Conservation (phyloP, 805 yeast genomes). For the Saccharomyces mikatae region DNA sequence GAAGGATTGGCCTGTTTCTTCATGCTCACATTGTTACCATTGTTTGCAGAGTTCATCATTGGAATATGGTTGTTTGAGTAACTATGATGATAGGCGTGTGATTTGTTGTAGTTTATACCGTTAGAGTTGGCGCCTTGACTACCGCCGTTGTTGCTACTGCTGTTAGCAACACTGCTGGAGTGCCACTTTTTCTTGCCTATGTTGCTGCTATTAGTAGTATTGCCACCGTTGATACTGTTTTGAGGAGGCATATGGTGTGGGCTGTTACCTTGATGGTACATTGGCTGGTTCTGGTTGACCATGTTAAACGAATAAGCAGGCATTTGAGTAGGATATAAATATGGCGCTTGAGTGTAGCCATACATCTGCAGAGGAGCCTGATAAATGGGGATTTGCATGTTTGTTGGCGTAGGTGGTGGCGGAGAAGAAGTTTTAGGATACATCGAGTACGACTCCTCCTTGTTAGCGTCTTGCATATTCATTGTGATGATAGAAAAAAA, state of each 20-base stretch:
- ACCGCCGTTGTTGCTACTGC: slow-evolving; percentile 4
- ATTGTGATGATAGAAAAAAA: background rate
- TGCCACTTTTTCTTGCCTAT: slow-evolving; percentile 3
- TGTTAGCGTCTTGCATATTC: slow-evolving; percentile 6
- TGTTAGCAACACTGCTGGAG: slow-evolving; percentile 1
- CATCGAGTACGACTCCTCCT: slow-evolving; percentile 30
- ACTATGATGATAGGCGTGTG: slow-evolving; percentile 13
- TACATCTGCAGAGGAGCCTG: slow-evolving; percentile 26
- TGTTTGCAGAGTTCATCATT: background rate
- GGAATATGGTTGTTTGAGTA: slow-evolving; percentile 3
- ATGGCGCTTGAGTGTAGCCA: slow-evolving; percentile 23
- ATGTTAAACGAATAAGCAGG: slow-evolving; percentile 22
- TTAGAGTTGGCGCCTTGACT: slow-evolving; percentile 2
- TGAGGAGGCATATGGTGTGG: slow-evolving; percentile 7
- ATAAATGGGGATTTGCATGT: slow-evolving; percentile 24
- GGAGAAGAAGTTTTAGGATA: slow-evolving; percentile 29
- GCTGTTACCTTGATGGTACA: slow-evolving; percentile 13
- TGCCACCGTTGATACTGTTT: slow-evolving; percentile 4
- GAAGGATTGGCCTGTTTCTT: slow-evolving; percentile 3
- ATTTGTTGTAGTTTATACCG: slow-evolving; percentile 2
- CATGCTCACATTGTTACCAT: background rate
- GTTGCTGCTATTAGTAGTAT: slow-evolving; percentile 3
- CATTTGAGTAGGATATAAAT: slow-evolving; percentile 22
- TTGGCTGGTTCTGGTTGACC: slow-evolving; percentile 26
- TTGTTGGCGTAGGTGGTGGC: slow-evolving; percentile 23